phyloP scores from a whole-genome alignment of 73 alveolate genomes.

The Effrenium voratum region DNA sequence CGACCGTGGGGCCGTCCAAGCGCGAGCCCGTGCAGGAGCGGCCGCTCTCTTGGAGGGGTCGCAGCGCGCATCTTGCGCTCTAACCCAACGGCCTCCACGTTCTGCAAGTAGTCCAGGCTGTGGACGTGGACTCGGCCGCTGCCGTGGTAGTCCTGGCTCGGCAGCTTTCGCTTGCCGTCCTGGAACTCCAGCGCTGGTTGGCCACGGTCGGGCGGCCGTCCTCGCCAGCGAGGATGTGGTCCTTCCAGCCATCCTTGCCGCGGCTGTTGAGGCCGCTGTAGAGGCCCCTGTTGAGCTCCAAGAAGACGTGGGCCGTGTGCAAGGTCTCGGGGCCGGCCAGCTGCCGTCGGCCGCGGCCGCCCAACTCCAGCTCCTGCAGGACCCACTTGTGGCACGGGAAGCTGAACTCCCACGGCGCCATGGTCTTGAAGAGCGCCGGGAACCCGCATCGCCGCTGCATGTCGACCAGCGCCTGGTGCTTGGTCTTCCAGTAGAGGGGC shows the following conservation, averaged over 20 bases:
- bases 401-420: slow-evolving; percentile 11
- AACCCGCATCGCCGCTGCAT: slow-evolving; percentile 25
- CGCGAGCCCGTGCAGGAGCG: background rate
- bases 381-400: background rate
- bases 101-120: slow-evolving; percentile 1
- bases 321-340: slow-evolving; percentile 4
- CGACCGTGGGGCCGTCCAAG: slow-evolving; percentile 43
- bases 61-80: background rate
- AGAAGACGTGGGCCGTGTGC: slow-evolving; percentile 49
- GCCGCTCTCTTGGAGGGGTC: background rate
- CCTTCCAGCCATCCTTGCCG: slow-evolving; percentile 3
- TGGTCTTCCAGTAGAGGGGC: background rate
- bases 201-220: background rate
- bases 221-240: background rate
- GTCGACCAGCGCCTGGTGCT: slow-evolving; percentile 9
- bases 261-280: background rate
- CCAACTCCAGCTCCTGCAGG: slow-evolving; percentile 4
- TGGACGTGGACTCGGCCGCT: slow-evolving; percentile 30
- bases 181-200: slow-evolving; percentile 17
- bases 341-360: slow-evolving; percentile 8
- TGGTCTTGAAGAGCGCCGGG: slow-evolving; percentile 31
- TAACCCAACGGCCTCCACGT: background rate
- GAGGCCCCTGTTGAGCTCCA: slow-evolving; percentile 15
- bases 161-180: slow-evolving; percentile 27
- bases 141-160: slow-evolving; percentile 30